These are phyloP conservation scores for Barnettozyma botsteinii DNA, from an alignment of 805 yeast genomes.

Conservation along the genomic window DNA sequence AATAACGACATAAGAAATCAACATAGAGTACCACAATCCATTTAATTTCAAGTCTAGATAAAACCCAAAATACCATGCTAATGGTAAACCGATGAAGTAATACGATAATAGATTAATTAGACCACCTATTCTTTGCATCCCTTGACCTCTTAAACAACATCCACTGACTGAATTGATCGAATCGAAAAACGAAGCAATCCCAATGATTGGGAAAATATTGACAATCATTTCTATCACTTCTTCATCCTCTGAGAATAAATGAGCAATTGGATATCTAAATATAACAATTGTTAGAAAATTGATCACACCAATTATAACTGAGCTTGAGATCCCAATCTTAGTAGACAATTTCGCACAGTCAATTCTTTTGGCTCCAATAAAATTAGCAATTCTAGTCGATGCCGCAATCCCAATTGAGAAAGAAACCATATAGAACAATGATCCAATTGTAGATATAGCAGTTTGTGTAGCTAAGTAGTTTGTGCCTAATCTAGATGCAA, in stretches of 20 bases:
- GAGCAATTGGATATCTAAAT: conserved; percentile 46
- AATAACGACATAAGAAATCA: conserved; percentile 48
- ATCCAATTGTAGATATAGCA: conserved; percentile 59
- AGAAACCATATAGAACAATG: conserved; percentile 63
- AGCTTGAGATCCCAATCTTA: conserved; percentile 37
- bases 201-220: conserved; percentile 54
- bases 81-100: conserved; percentile 68
- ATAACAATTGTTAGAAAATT: conserved; percentile 47
- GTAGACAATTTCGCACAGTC: conserved; percentile 42
- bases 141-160: conserved; percentile 81
- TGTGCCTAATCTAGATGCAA: conserved; percentile 66
- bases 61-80: conserved; percentile 55
- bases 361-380: conserved; percentile 52
- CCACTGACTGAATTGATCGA: conserved; percentile 69
- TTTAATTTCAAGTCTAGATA: conserved; percentile 38
- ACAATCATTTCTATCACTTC: conserved; percentile 51
- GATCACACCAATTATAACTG: conserved; percentile 39
- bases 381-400: conserved; percentile 67
- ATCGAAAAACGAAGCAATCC: conserved; percentile 65
- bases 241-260: conserved; percentile 54
- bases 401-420: conserved; percentile 67
- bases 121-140: conserved; percentile 76
- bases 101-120: conserved; percentile 60
- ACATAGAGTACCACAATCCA: conserved; percentile 79
- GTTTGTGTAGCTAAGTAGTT: conserved; percentile 68